Base-by-base conservation (phyloP, 1,139 yeast genomes). In the Hanseniaspora sp. region DNA sequence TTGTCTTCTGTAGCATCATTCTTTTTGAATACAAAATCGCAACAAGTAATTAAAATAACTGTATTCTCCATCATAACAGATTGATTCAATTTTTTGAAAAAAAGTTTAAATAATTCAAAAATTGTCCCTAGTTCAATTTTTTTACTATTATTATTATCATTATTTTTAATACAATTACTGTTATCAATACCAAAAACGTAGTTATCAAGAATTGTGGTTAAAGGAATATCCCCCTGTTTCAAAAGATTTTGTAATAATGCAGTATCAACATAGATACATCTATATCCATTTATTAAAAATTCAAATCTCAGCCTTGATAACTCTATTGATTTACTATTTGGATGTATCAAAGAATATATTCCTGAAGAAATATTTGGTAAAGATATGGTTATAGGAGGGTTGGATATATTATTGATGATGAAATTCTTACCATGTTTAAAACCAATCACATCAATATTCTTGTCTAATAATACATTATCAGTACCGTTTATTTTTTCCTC, bases 181-280 rank as follows among this genome's bases (percentile, higher is more conserved):
- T 9, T 13, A 15, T 37, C 40, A 37, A 37, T 33, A n/a, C 53
- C 53, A 5, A 48, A 35, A 34, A 48, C 18, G 28, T 48, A 48
- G 3, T 41, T 40, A n/a, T 39, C 33, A 13, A 35, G 7, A 33
- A 51, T n/a, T 11, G 9, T 34, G 5, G 11, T n/a, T 12, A 37
- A 8, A 28, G 30, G 7, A 7, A 35, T 7, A 17, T 51, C 29
- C 18, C 38, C 29, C 15, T 38, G 48, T 13, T 15, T 29, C 31
- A 51, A 12, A 9, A 29, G 12, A 28, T 51, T 51, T 2, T 17
- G 18, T 23, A 51, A 34, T n/a, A 45, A 33, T 30, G 48, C 41
- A 11, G 41, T 45, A 38, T 51, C 47, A 18, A 51, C 28, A 6
- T 30, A 28, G 18, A 38, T 29, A 8, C 43, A 41, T 17, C 15